A percentile compares a stretch with the other conserved stretches of the same genome.
Evolutionary conservation across 345 rosid genomes (phyloP).

Genomic region (Hibiscus tridactylites): DNA sequence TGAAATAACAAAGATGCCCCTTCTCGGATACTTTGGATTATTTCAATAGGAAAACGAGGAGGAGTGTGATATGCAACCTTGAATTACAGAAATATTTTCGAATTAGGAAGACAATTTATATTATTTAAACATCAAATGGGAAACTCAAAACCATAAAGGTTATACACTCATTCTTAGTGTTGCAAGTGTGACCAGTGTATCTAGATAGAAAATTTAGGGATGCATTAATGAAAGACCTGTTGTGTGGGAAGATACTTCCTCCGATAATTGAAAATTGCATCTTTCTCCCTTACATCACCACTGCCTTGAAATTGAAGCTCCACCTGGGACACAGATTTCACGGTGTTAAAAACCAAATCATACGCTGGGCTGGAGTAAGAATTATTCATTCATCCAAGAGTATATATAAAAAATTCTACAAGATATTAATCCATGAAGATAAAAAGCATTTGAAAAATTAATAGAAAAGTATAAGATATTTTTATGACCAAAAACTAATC

Average conservation of each 20-base stretch:
- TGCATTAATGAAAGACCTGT: conserved; percentile 44
- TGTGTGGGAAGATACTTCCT: conserved; percentile 95
- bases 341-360: conserved; percentile 10
- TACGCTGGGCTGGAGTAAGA: conserved; percentile 1
- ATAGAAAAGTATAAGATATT: too few relatives aligned
- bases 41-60: conserved; percentile 75
- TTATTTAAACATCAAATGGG: neutral
- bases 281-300: conserved; percentile 50
- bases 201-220: conserved; percentile 12
- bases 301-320: conserved; percentile 70
- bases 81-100: conserved; percentile 12
- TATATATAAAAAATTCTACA: neutral
- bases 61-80: conserved; percentile 97
- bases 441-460: neutral
- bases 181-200: neutral
- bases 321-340: conserved; percentile 47
- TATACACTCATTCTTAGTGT: neutral
- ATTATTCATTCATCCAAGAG: neutral
- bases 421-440: neutral
- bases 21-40: conserved; percentile 62
- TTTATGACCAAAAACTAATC: too few relatives aligned
- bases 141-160: neutral
- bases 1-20: conserved; percentile 76
- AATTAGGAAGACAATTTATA: conserved; percentile 7
- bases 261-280: conserved; percentile 80